Percentiles rank a stretch among this genome's conserved stretches.
Evolutionary conservation across 2,329 filamentous ascomycete genomes (phyloP).

Genomic region (Xylaria hypoxylon): DNA sequence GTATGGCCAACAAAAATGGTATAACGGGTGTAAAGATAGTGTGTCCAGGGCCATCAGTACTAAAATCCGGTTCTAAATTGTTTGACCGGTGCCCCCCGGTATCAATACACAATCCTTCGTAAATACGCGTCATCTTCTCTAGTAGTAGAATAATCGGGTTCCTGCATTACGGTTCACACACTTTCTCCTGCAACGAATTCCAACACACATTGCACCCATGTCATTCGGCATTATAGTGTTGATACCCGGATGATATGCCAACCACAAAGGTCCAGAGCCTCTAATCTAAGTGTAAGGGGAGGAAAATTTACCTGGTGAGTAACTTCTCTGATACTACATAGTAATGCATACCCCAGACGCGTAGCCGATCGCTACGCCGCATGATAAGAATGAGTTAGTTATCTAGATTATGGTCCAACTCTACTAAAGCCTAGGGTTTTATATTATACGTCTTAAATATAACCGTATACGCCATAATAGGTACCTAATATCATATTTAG

Average conservation of each 20-base stretch:
- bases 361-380: neutral
- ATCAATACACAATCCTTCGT: conserved; percentile 14
- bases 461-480: too few relatives aligned
- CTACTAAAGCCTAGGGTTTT: conserved; percentile 1
- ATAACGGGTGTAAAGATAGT: conserved; percentile 1
- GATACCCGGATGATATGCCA: neutral
- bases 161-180: conserved; percentile 10
- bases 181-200: neutral
- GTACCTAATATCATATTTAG: too few relatives aligned
- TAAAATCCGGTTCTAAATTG: conserved; percentile 13
- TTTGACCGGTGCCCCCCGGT: conserved; percentile 7
- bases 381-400: neutral
- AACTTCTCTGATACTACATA: conserved; percentile 1
- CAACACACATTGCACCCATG: neutral
- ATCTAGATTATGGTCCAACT: neutral
- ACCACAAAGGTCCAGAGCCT: too few relatives aligned
- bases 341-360: conserved; percentile 9
- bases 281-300: neutral
- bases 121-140: conserved; percentile 18
- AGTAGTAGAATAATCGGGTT: conserved; percentile 24
- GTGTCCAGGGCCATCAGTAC: conserved; percentile 11
- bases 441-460: neutral
- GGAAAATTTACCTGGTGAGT: neutral
- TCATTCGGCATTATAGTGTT: neutral
- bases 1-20: conserved; percentile 12